phyloP scores from a whole-genome alignment of 352 stramenopile genomes.

The Pythium oligandrum region DNA sequence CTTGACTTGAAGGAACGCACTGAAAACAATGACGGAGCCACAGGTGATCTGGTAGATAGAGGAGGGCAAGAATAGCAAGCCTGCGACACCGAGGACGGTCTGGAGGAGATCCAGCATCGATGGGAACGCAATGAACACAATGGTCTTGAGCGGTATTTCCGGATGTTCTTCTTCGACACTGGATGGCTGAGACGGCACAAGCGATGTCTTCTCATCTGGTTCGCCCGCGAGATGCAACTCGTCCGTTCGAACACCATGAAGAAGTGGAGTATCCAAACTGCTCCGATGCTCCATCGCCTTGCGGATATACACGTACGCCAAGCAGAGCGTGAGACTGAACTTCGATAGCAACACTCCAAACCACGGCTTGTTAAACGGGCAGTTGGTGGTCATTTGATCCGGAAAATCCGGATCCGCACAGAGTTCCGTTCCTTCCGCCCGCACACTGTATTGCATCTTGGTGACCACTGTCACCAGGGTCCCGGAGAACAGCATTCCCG shows the following conservation, averaged over 20 bases:
- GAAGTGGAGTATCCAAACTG: constrained; percentile 65
- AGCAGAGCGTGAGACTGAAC: constrained; percentile 68
- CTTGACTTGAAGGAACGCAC: constrained; percentile 74
- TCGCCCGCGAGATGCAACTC: constrained; percentile 6
- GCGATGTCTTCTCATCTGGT: constrained; percentile 21
- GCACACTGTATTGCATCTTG: constrained; percentile 77
- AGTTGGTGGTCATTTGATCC: constrained; percentile 38
- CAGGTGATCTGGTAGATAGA: constrained; percentile 89
- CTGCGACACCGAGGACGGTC: constrained; percentile 84
- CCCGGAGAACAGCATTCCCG: constrained; percentile 70
- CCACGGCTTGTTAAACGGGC: constrained; percentile 81
- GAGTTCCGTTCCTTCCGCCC: constrained; percentile 38
- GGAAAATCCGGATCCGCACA: constrained; percentile 40
- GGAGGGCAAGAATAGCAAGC: constrained; percentile 82
- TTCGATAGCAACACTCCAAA: constrained; percentile 86
- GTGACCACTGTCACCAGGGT: constrained; percentile 83
- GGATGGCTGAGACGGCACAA: constrained; percentile 18
- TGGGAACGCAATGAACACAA: constrained; percentile 55
- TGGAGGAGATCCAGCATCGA: constrained; percentile 78
- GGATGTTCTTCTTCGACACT: constrained; percentile 8
- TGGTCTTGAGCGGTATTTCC: constrained; percentile 43
- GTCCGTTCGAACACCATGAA: constrained; percentile 39
- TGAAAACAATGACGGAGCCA: constrained; percentile 90
- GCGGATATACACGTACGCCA: constrained; percentile 67
- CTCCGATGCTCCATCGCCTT: constrained; percentile 41